These are phyloP conservation scores for Ceratorhiza oryzae-sativae DNA, from an alignment of 1,284 basidiomycete genomes.

Conservation along the genomic window DNA sequence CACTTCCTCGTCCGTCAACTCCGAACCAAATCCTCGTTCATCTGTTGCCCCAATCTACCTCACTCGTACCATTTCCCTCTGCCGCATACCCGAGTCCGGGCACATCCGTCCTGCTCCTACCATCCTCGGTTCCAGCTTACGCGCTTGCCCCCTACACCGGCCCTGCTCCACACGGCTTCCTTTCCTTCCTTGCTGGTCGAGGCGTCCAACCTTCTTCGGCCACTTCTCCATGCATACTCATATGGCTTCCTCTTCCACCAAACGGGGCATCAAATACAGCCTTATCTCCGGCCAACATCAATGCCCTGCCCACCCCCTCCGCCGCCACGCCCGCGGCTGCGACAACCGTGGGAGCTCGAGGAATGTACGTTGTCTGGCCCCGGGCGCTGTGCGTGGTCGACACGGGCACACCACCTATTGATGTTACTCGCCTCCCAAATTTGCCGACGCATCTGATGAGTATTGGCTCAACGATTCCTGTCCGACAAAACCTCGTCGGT, in stretches of 20 bases:
- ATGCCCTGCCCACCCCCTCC: slow-evolving; percentile 27
- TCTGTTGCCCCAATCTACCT: slow-evolving; percentile 13
- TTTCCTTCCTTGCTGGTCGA: slow-evolving; percentile 24
- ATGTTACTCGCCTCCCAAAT: slow-evolving; percentile 11
- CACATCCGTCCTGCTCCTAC: slow-evolving; percentile 11
- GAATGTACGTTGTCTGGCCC: slow-evolving; percentile 36
- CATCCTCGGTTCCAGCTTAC: slow-evolving; percentile 21
- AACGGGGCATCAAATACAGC: neutral
- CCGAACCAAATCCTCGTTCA: slow-evolving; percentile 36
- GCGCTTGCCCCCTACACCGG: slow-evolving; percentile 28
- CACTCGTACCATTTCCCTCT: slow-evolving; percentile 13
- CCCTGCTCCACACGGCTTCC: slow-evolving; percentile 32
- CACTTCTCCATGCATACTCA: slow-evolving; percentile 18
- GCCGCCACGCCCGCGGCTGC: slow-evolving; percentile 33
- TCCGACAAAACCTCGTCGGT: slow-evolving; percentile 18
- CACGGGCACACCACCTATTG: slow-evolving; percentile 2
- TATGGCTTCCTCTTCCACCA: slow-evolving; percentile 31
- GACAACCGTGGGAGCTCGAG: slow-evolving; percentile 34
- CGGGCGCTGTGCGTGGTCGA: slow-evolving; percentile 27
- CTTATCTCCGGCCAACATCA: slow-evolving; percentile 15
- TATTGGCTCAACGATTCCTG: neutral
- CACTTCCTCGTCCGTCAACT: slow-evolving; percentile 23
- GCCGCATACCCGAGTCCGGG: slow-evolving; percentile 1
- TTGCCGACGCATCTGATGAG: slow-evolving; percentile 6
- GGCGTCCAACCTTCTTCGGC: slow-evolving; percentile 32